Evolutionary conservation across 192 early-diverging fungal genomes (phyloP).

Genomic region (Linnemannia zychae): DNA sequence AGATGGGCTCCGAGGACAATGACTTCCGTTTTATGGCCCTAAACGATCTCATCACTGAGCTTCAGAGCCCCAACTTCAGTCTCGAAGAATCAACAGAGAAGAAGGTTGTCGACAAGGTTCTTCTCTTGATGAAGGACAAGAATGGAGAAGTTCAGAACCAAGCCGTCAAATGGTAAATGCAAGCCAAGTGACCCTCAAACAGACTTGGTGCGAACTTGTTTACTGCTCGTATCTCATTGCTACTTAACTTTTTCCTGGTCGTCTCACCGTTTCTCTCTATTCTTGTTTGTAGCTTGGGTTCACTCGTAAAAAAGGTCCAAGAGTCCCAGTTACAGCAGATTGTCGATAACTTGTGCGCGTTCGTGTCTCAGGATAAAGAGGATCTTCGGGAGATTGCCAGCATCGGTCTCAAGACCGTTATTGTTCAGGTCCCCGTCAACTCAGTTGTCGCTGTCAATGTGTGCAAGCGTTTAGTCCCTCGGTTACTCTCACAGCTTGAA

Average conservation of each 20-base stretch:
- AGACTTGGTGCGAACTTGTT: background rate
- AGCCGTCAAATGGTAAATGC: constrained; percentile 73
- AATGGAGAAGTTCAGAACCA: constrained; percentile 92
- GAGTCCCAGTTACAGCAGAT: constrained; percentile 77
- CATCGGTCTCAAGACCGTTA: constrained; percentile 87
- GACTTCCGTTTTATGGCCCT: constrained; percentile 92
- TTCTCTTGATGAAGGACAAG: constrained; percentile 78
- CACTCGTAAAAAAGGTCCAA: constrained; percentile 81
- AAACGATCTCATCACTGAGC: constrained; percentile 82
- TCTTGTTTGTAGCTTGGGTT: constrained; percentile 69
- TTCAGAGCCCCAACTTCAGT: constrained; percentile 70
- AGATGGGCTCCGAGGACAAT: constrained; percentile 76
- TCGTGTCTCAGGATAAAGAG: constrained; percentile 71
- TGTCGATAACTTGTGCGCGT: constrained; percentile 76
- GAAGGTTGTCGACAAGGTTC: constrained; percentile 67
- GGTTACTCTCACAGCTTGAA: constrained; percentile 72
- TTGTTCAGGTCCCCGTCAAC: constrained; percentile 75
- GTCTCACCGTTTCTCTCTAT: background rate
- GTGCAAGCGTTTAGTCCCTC: constrained; percentile 76
- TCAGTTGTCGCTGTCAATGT: constrained; percentile 65
- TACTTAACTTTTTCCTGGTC: background rate
- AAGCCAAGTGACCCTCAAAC: background rate
- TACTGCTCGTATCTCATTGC: background rate
- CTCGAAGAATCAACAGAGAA: constrained; percentile 75
- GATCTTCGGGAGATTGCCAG: constrained; percentile 86